phyloP scores from a whole-genome alignment of 495 filamentous ascomycete species.

The Extremus antarcticus region DNA sequence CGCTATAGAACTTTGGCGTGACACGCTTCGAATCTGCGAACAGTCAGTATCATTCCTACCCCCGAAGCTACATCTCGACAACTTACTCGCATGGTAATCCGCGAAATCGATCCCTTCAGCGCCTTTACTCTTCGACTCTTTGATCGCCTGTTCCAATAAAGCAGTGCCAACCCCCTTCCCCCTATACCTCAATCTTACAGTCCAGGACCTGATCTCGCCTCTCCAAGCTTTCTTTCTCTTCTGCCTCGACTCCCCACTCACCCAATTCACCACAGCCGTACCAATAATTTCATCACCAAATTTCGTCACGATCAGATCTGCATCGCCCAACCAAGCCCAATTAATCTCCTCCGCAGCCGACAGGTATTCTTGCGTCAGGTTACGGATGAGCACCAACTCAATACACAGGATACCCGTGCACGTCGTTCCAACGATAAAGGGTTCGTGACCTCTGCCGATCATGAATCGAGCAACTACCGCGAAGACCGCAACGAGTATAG shows the following conservation, averaged over 20 bases:
- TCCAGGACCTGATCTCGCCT: constrained; percentile 61
- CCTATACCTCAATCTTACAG: constrained; percentile 55
- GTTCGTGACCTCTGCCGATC: constrained; percentile 22
- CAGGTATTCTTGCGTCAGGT: constrained; percentile 38
- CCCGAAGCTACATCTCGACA: neutral
- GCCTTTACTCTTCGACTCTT: constrained; percentile 46
- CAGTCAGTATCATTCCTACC: constrained; percentile 4
- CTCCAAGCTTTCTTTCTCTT: constrained; percentile 28
- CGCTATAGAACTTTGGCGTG: constrained; percentile 51
- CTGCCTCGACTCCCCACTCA: constrained; percentile 34
- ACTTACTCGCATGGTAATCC: constrained; percentile 50
- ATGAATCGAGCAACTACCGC: constrained; percentile 30
- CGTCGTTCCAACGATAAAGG: constrained; percentile 33
- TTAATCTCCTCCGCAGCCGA: constrained; percentile 42
- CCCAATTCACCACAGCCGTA: constrained; percentile 38
- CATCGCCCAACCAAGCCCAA: constrained; percentile 37
- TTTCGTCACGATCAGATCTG: constrained; percentile 42
- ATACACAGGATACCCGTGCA: constrained; percentile 38
- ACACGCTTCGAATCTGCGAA: constrained; percentile 43
- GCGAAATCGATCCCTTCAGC: constrained; percentile 54
- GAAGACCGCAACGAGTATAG: constrained; percentile 30
- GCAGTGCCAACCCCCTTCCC: constrained; percentile 55
- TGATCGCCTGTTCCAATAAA: constrained; percentile 56
- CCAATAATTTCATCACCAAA: constrained; percentile 51
- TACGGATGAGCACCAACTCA: constrained; percentile 32